Percentiles rank a stretch among this genome's conserved stretches.
Conservation (phyloP, 1,284 basidiomycete genomes). For the Meira miltonrushii region DNA sequence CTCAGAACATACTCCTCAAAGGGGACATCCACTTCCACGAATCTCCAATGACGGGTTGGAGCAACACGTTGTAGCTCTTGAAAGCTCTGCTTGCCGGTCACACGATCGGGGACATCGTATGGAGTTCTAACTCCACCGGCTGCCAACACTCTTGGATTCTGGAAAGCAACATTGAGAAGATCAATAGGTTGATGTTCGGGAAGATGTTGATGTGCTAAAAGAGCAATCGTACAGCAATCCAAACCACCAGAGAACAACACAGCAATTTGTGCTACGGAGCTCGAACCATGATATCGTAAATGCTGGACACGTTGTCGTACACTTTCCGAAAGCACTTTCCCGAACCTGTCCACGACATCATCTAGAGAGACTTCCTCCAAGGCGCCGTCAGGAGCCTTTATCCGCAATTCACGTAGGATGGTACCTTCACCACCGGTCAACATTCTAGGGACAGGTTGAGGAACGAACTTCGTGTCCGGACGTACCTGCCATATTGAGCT, state of each 20-base stretch:
- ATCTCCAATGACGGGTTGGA: constrained; percentile 77
- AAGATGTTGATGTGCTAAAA: constrained; percentile 62
- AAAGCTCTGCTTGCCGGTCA: constrained; percentile 71
- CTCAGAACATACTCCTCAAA: constrained; percentile 61
- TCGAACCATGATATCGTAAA: constrained; percentile 45
- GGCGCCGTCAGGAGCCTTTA: constrained; percentile 16
- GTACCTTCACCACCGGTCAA: neutral
- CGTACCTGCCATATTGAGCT: constrained; percentile 57
- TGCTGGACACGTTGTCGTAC: constrained; percentile 55
- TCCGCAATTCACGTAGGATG: constrained; percentile 33
- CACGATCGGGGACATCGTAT: constrained; percentile 72
- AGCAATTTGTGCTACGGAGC: constrained; percentile 59
- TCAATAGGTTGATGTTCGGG: constrained; percentile 71
- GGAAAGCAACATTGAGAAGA: constrained; percentile 90
- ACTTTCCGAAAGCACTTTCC: constrained; percentile 49
- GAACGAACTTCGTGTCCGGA: constrained; percentile 54
- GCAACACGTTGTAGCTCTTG: constrained; percentile 69
- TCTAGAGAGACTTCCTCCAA: constrained; percentile 2
- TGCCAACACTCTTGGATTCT: constrained; percentile 70
- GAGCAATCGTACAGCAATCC: constrained; percentile 79
- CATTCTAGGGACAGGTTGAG: constrained; percentile 36
- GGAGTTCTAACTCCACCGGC: constrained; percentile 16
- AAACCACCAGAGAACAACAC: constrained; percentile 94
- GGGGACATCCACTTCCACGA: constrained; percentile 81
- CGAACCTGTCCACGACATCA: constrained; percentile 6